These are phyloP conservation scores for Naganishia friedmannii DNA, from an alignment of 768 basidiomycete species.

Conservation along the genomic window DNA sequence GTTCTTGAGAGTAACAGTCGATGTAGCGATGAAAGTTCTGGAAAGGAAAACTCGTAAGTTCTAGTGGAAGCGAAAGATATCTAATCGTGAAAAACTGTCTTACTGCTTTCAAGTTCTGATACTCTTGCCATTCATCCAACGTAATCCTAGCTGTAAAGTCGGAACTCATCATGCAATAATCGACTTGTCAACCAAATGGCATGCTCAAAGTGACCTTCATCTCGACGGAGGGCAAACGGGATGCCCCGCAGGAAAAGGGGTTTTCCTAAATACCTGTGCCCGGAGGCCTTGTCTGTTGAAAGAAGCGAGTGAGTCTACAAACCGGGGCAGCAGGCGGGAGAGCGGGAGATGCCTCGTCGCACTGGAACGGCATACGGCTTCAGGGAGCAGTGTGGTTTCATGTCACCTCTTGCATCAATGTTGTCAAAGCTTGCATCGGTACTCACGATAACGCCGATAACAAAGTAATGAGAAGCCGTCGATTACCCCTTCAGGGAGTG, in stretches of 20 bases:
- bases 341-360: neutral
- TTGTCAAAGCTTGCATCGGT: constrained; percentile 5
- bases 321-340: neutral
- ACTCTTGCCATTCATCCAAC: constrained; percentile 20
- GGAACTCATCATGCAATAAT: constrained; percentile 4
- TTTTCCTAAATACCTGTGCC: neutral
- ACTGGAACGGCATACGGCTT: neutral
- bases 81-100: neutral
- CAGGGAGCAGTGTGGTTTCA: neutral
- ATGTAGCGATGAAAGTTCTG: constrained; percentile 23
- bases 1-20: constrained; percentile 8
- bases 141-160: constrained; percentile 8
- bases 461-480: neutral
- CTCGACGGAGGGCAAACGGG: no score
- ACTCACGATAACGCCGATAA: neutral
- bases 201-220: neutral
- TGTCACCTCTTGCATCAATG: neutral
- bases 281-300: neutral
- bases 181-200: neutral
- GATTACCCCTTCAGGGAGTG: neutral
- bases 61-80: neutral
- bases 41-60: neutral
- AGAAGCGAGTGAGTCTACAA: neutral
- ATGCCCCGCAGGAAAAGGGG: neutral
- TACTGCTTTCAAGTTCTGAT: constrained; percentile 19